A percentile compares a stretch with the other conserved stretches of the same genome.
Conservation (phyloP, 2,329 filamentous ascomycete genomes). For the Neopestalotiopsis sp. region DNA sequence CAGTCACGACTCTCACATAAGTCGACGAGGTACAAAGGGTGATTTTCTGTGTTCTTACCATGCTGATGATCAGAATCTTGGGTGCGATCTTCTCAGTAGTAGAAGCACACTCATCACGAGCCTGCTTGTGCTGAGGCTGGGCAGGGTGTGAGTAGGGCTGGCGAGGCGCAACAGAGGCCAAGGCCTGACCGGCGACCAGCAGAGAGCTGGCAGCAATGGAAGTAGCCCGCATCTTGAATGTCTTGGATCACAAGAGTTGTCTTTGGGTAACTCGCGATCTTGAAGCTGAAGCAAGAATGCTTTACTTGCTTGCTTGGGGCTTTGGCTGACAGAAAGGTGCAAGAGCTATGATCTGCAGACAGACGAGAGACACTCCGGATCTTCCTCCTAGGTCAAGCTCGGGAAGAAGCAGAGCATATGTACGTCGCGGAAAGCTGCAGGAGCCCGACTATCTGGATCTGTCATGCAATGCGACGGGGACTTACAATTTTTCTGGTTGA, state of each 20-base stretch:
- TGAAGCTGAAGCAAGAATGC: conserved; percentile 2
- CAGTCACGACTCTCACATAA: not conserved
- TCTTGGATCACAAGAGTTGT: not conserved
- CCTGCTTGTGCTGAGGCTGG: not conserved
- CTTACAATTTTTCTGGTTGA: not conserved
- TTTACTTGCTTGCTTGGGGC: not conserved
- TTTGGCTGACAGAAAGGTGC: not conserved
- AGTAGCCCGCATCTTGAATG: conserved; percentile 11
- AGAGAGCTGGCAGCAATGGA: conserved; percentile 11
- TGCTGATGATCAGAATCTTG: conserved; percentile 19
- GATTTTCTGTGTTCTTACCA: not conserved
- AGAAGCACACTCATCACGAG: not conserved
- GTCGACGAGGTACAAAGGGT: not conserved
- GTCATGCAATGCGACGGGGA: not conserved
- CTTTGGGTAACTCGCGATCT: no score
- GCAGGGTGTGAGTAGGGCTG: conserved; percentile 8
- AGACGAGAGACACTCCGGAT: not conserved
- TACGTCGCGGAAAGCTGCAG: not conserved
- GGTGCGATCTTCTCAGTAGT: conserved; percentile 8
- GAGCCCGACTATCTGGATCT: not conserved
- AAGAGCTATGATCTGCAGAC: not conserved
- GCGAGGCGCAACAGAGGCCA: conserved; percentile 11
- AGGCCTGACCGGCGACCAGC: conserved; percentile 8
- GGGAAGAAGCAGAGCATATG: not conserved
- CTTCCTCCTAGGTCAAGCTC: not conserved